These are phyloP conservation scores for Fraxinus albicans DNA, from an alignment of 305 asterid genomes.

Conservation along the genomic window DNA sequence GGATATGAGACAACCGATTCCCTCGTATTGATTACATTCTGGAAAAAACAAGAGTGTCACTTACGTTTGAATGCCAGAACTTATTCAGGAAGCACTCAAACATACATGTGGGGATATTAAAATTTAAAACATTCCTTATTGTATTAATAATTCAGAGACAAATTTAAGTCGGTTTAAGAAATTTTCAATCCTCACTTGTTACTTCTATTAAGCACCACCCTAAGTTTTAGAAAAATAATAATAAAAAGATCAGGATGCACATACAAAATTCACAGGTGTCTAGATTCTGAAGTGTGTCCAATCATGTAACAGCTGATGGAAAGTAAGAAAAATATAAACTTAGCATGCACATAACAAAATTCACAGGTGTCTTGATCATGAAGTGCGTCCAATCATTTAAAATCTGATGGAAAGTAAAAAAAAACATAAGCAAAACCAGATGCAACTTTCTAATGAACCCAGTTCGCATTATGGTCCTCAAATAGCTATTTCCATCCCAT, in stretches of 20 bases:
- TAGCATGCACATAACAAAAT: neutral
- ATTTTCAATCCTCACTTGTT: constrained; percentile 1
- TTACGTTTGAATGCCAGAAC: constrained; percentile 4
- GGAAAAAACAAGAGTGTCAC: constrained; percentile 21
- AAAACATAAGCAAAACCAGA: neutral
- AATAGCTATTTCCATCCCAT: neutral
- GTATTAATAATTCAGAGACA: neutral
- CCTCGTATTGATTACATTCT: constrained; percentile 29
- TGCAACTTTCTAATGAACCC: neutral
- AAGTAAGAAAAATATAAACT: neutral
- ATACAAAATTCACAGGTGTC: neutral
- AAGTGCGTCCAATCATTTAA: constrained; percentile 2
- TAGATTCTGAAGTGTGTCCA: neutral
- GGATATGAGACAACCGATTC: constrained; percentile 24
- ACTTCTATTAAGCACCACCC: neutral
- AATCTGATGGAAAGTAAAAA: constrained; percentile 1
- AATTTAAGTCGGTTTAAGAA: neutral
- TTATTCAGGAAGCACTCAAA: constrained; percentile 3
- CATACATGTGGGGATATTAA: neutral
- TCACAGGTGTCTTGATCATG: neutral
- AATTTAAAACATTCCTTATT: neutral
- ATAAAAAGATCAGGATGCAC: neutral
- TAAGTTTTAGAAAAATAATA: neutral
- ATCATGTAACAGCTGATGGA: neutral
- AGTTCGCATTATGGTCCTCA: neutral